phyloP scores from a whole-genome alignment of 2,329 filamentous ascomycete species.

The Fusarium sp. region DNA sequence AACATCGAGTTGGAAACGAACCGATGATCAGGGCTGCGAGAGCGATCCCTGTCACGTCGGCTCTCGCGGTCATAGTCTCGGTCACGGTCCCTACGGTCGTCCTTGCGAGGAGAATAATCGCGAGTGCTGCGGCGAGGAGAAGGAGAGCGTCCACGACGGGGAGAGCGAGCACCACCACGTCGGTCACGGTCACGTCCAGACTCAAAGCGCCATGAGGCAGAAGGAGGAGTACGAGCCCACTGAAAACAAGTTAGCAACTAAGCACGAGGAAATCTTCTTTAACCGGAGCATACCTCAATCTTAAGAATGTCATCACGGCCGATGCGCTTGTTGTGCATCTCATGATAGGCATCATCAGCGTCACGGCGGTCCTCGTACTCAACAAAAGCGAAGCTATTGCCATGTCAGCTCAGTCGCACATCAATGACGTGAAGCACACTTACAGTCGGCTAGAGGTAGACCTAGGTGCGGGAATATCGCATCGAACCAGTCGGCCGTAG shows the following conservation, averaged over 20 bases:
- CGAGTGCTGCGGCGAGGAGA: conserved; percentile 81
- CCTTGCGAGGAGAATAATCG: conserved; percentile 89
- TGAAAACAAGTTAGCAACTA: conserved; percentile 53
- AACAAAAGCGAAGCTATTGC: conserved; percentile 88
- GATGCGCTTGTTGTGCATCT: conserved; percentile 99
- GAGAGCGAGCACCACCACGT: conserved; percentile 68
- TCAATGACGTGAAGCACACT: conserved; percentile 58
- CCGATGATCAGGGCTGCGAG: conserved; percentile 76
- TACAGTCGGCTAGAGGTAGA: conserved; percentile 95
- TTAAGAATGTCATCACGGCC: conserved; percentile 95
- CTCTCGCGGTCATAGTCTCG: conserved; percentile 82
- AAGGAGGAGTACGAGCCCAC: conserved; percentile 99
- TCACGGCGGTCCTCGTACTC: conserved; percentile 99
- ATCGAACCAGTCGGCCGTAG: conserved; percentile 97
- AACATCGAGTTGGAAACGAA: conserved; percentile 47
- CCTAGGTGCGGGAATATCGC: conserved; percentile 96
- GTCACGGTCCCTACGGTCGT: conserved; percentile 85
- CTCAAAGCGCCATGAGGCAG: conserved; percentile 98
- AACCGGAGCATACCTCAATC: conserved; percentile 81
- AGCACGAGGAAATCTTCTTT: background rate
- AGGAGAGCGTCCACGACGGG: conserved; percentile 78
- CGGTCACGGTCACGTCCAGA: conserved; percentile 84
- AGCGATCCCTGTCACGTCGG: conserved; percentile 81
- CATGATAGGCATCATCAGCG: conserved; percentile 98
- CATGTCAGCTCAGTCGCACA: conserved; percentile 19